phyloP scores from a whole-genome alignment of 345 rosid species.

The Ceriops zippeliana region DNA sequence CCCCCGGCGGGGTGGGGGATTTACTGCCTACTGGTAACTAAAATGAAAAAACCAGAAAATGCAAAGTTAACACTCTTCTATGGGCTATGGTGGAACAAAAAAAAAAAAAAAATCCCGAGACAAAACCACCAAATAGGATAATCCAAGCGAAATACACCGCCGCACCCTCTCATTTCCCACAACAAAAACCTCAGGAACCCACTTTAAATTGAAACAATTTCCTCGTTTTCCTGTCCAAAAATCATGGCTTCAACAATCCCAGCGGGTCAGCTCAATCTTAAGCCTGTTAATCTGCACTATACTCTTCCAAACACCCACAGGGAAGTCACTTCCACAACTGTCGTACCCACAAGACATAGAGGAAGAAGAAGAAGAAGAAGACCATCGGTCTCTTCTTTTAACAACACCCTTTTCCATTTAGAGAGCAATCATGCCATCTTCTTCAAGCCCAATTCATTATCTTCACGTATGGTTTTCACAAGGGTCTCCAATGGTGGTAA shows the following conservation, averaged over 20 bases:
- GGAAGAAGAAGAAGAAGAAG: slow-evolving; percentile 28
- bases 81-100: too few species aligned
- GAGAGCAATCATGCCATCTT: slow-evolving; percentile 16
- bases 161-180: too few species aligned
- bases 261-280: slow-evolving; percentile 25
- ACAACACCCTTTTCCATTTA: slow-evolving; percentile 8
- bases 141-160: too few species aligned
- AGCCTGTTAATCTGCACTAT: slow-evolving; percentile 32
- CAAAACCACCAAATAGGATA: too few species aligned
- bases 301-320: slow-evolving; percentile 15
- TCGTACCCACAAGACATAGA: slow-evolving; percentile 24
- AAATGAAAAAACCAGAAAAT: too few species aligned
- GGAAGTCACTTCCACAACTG: slow-evolving; percentile 14
- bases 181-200: too few species aligned
- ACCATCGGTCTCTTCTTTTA: slow-evolving; percentile 14
- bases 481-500: slow-evolving; percentile 33
- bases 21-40: too few species aligned
- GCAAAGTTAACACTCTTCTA: too few species aligned
- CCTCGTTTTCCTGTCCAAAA: background rate
- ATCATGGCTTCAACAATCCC: slow-evolving; percentile 33
- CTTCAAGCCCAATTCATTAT: slow-evolving; percentile 22
- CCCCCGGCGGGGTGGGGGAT: too few species aligned
- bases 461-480: slow-evolving; percentile 21
- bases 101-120: too few species aligned
- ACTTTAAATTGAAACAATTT: too few species aligned